phyloP scores from a whole-genome alignment of 768 basidiomycete species.

The Hemileccinum impolitum region DNA sequence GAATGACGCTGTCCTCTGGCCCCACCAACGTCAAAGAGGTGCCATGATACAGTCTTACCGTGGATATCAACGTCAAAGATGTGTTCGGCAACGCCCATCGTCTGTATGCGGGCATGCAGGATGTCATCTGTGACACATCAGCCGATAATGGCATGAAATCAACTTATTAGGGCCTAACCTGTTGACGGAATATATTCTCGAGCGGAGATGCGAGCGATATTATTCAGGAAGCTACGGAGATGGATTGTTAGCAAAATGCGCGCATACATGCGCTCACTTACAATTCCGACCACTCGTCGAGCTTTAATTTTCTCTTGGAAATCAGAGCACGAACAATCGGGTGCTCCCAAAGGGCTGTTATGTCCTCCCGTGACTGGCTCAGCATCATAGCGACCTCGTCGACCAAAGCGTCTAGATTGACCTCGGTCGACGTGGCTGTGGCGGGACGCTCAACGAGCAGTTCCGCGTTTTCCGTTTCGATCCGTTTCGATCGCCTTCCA shows the following conservation, averaged over 20 bases:
- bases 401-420: slow-evolving; percentile 51
- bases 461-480: slow-evolving; percentile 25
- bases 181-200: slow-evolving; percentile 71
- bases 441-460: slow-evolving; percentile 26
- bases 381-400: slow-evolving; percentile 62
- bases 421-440: slow-evolving; percentile 28
- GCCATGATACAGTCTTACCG: slow-evolving; percentile 73
- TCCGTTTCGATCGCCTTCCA: slow-evolving; percentile 27
- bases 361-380: slow-evolving; percentile 55
- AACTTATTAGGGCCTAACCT: slow-evolving; percentile 42
- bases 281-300: slow-evolving; percentile 91
- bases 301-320: slow-evolving; percentile 61
- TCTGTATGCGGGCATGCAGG: slow-evolving; percentile 85
- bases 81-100: slow-evolving; percentile 85
- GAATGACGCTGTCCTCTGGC: slow-evolving; percentile 70
- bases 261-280: slow-evolving; percentile 40
- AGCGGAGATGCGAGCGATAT: slow-evolving; percentile 69
- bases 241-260: slow-evolving; percentile 2
- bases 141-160: slow-evolving; percentile 23
- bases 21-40: slow-evolving; percentile 70
- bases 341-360: slow-evolving; percentile 70
- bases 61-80: slow-evolving; percentile 79
- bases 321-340: slow-evolving; percentile 68
- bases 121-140: slow-evolving; percentile 62
- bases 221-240: slow-evolving; percentile 61